Percentiles rank a stretch among this genome's conserved stretches.
Conservation (phyloP, 2,329 filamentous ascomycete genomes). For the Elsinoe arachidis region DNA sequence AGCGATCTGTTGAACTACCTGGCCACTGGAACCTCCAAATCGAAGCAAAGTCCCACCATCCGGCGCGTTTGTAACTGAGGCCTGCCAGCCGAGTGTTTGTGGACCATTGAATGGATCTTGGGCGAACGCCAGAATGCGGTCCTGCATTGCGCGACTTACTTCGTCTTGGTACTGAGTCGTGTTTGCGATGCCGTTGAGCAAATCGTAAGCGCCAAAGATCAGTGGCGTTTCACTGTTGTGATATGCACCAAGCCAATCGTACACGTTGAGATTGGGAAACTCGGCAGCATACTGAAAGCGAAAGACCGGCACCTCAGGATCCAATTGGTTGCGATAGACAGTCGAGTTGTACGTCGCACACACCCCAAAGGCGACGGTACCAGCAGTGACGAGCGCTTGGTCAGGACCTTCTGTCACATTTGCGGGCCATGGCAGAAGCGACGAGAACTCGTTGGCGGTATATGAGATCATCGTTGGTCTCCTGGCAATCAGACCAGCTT, state of each 20-base stretch:
- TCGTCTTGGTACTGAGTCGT: constrained; percentile 17
- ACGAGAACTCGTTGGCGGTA: background rate
- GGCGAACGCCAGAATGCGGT: constrained; percentile 29
- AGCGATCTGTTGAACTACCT: background rate
- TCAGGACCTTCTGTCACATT: constrained; percentile 28
- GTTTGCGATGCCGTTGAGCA: constrained; percentile 21
- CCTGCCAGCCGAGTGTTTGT: background rate
- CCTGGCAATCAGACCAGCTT: background rate
- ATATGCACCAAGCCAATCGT: constrained; percentile 36
- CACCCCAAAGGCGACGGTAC: constrained; percentile 25
- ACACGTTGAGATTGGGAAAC: constrained; percentile 35
- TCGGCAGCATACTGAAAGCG: constrained; percentile 35
- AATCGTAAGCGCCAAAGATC: constrained; percentile 32
- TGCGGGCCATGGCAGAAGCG: background rate
- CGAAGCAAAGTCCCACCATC: background rate
- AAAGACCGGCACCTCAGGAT: constrained; percentile 28
- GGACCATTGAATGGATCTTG: constrained; percentile 22
- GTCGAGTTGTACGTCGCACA: constrained; percentile 20
- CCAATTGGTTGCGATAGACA: constrained; percentile 22
- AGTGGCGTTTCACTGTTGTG: constrained; percentile 33
- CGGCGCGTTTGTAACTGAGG: background rate
- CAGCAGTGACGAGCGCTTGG: constrained; percentile 28
- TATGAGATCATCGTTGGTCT: constrained; percentile 30
- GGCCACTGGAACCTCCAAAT: background rate
- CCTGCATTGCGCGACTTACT: constrained; percentile 28